Base-by-base conservation (phyloP, 768 basidiomycete genomes). In the Agaricus subrufescens region DNA sequence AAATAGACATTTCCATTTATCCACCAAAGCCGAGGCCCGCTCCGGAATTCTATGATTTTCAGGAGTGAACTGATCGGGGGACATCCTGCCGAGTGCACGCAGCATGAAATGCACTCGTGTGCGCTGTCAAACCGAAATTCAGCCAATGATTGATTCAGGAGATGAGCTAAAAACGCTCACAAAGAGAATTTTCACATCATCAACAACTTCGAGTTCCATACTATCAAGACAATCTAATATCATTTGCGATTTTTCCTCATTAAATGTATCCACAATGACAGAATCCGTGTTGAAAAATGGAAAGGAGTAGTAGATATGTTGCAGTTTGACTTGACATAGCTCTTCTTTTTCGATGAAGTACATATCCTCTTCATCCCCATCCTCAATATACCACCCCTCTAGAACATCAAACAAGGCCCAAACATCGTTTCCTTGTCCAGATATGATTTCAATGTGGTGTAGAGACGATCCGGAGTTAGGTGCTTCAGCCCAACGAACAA, bases 1-100 rank as follows among this genome's bases (percentile, higher is more conserved):
- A 27, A 66, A 56, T 11, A 62, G 44, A 4, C 54, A 57, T 8
- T 53, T 45, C 65, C 65, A 66, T 58, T 61, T 62, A 1, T 63
- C 53, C 19, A 60, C 42, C 3, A 66, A 57, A 2, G 26, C 47
- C 12, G 31, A 19, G 15, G 63, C 59, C 4, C 60, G 54, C 27
- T 54, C 37, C 14, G 55, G 50, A 23, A 60, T 57, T n/a, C 52
- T 31, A n/a, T 51, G 30, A 25, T 47, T 38, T 23, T 43, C 39
- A 34, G 57, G 52, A 15, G 56, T 46, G 26, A 58, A 58, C 47
- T 56, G 46, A 6, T 59, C 57, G 12, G 50, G 29, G 29, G 50
- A 30, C 40, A 66, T 50, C 26, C 49, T 58, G n/a, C 57, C 59
- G 23, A 59, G 48, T 19, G 47, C 40, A 31, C 15, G 23, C 42